Percentiles rank a stretch among this genome's conserved stretches.
phyloP scores from a whole-genome alignment of 306 rosid species.

The Comarum palustre region DNA sequence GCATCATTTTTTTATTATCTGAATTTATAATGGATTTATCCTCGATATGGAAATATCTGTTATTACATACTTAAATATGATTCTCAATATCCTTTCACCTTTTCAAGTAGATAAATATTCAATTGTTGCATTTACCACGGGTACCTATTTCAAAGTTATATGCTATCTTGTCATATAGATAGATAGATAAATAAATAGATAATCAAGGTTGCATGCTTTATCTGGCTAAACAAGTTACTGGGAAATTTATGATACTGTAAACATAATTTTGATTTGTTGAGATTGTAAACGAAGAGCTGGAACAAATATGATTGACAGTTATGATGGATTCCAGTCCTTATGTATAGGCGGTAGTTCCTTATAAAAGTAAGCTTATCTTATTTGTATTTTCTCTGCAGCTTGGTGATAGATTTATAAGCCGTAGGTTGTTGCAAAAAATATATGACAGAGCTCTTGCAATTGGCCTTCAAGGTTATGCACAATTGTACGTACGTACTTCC shows the following conservation, averaged over 20 bases:
- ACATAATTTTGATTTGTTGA: not conserved
- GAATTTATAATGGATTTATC: not conserved
- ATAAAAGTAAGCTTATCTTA: conserved; percentile 14
- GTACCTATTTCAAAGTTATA: conserved; percentile 1
- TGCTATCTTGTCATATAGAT: not conserved
- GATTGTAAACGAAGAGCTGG: not conserved
- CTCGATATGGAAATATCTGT: not conserved
- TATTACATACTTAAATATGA: not conserved
- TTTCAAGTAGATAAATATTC: not conserved
- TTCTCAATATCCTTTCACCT: not conserved
- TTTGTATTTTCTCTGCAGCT: conserved; percentile 48
- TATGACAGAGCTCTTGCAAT: conserved; percentile 80
- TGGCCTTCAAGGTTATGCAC: conserved; percentile 90
- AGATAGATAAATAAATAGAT: not conserved
- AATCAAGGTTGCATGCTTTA: not conserved
- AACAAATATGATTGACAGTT: not conserved
- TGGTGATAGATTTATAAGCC: conserved; percentile 85
- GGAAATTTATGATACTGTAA: not conserved
- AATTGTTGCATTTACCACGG: not conserved
- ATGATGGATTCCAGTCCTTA: conserved; percentile 1
- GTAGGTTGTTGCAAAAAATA: conserved; percentile 73
- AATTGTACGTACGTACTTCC: conserved; percentile 54
- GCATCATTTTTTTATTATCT: not conserved
- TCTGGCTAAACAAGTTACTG: not conserved
- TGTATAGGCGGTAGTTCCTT: conserved; percentile 7